Percentiles rank a stretch among this genome's conserved stretches.
Conservation (phyloP, 805 yeast species). For the Myxozyma nipponensis region DNA sequence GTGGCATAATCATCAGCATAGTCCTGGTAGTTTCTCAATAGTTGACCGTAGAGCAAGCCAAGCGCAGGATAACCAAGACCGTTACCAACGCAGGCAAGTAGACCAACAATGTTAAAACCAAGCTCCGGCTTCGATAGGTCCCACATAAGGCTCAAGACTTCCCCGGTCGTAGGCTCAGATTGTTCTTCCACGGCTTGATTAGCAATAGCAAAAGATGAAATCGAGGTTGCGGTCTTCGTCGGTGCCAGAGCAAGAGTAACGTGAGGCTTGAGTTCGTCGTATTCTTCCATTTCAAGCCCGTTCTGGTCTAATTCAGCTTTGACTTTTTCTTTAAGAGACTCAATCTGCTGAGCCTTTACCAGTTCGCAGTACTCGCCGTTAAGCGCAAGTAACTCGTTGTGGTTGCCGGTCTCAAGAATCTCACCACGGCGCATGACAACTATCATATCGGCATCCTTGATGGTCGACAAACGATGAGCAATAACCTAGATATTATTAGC, state of each 20-base stretch:
- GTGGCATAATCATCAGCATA: conserved; percentile 5
- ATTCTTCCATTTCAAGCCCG: conserved; percentile 16
- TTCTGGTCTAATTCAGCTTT: conserved; percentile 19
- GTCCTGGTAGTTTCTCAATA: conserved; percentile 12
- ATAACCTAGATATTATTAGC: conserved; percentile 32
- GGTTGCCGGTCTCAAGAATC: conserved; percentile 43
- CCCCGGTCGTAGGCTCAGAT: conserved; percentile 6
- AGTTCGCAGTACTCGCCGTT: conserved; percentile 32
- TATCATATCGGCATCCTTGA: conserved; percentile 47
- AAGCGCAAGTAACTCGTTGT: conserved; percentile 32
- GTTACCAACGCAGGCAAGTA: conserved; percentile 22
- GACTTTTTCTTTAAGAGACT: conserved; percentile 18
- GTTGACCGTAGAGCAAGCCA: conserved; percentile 21
- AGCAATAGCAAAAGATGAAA: neutral
- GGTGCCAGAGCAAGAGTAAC: conserved; percentile 5
- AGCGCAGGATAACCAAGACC: conserved; percentile 26
- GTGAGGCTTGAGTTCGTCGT: conserved; percentile 3
- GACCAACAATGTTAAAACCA: conserved; percentile 14
- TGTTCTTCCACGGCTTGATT: neutral
- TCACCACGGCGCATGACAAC: conserved; percentile 45
- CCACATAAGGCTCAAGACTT: conserved; percentile 17
- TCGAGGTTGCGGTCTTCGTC: conserved; percentile 13
- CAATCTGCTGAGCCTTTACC: conserved; percentile 34
- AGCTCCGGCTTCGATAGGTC: conserved; percentile 24
- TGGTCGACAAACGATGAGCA: conserved; percentile 51